Conservation (phyloP, 768 basidiomycete species). For the Mycena belliarum region DNA sequence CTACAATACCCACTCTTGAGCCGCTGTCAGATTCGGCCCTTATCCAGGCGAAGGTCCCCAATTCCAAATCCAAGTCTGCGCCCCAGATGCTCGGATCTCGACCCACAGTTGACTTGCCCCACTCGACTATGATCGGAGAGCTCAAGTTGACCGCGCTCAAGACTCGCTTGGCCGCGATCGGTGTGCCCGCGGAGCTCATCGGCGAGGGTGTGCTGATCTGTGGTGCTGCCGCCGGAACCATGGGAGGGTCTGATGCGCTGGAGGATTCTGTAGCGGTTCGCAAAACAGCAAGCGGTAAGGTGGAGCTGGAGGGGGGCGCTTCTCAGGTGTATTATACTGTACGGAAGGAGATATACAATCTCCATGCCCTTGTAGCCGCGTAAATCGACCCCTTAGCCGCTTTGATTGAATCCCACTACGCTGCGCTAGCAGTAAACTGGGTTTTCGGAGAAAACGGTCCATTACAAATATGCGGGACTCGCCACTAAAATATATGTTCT, state of each 20-base stretch:
- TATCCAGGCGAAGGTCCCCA: conserved; percentile 24
- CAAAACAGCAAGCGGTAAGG: conserved; percentile 81
- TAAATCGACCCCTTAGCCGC: neutral
- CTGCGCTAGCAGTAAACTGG: too few relatives aligned
- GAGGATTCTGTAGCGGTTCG: conserved; percentile 82
- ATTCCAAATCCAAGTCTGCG: conserved; percentile 23
- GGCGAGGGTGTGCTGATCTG: conserved; percentile 97
- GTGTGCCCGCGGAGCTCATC: conserved; percentile 90
- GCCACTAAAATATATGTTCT: too few relatives aligned
- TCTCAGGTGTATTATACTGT: conserved; percentile 90
- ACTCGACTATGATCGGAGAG: conserved; percentile 97
- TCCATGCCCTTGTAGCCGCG: conserved; percentile 87
- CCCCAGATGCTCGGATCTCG: conserved; percentile 65
- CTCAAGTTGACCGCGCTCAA: conserved; percentile 91
- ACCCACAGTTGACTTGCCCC: conserved; percentile 66
- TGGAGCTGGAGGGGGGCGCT: conserved; percentile 88
- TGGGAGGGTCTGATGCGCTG: conserved; percentile 42
- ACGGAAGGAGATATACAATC: conserved; percentile 82
- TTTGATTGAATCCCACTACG: too few relatives aligned
- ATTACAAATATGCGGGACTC: too few relatives aligned
- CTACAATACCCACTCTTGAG: conserved; percentile 88
- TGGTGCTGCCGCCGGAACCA: conserved; percentile 54
- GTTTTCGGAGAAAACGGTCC: too few relatives aligned
- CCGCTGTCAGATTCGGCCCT: conserved; percentile 41
- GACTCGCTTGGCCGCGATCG: conserved; percentile 68